Evolutionary conservation across 306 rosid species (phyloP).

Genomic region (Vigna hirtella): DNA sequence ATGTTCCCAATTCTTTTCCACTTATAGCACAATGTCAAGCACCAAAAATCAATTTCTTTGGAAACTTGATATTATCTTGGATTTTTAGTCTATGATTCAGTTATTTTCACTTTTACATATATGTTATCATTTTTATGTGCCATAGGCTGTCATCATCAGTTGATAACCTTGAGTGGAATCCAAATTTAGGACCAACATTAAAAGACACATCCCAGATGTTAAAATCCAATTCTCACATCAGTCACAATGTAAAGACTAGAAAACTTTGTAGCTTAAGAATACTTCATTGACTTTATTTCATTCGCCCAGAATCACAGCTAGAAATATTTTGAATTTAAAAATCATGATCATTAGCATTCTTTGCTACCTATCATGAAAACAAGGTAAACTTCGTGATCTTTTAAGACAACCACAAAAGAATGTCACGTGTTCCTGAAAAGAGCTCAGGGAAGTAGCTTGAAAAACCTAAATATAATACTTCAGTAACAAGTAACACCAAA

Average conservation of each 20-base stretch:
- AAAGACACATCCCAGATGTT: no score
- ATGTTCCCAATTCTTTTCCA: no score
- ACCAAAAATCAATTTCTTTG: no score
- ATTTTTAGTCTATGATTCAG: not conserved
- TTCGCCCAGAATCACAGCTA: not conserved
- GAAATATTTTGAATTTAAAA: not conserved
- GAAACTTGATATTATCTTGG: not conserved
- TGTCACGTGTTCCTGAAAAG: not conserved
- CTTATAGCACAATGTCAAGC: no score
- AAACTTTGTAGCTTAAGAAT: slow-evolving; percentile 12
- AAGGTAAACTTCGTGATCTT: slow-evolving; percentile 12
- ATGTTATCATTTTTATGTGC: no score
- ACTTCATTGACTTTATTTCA: slow-evolving; percentile 10
- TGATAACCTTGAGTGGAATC: not conserved
- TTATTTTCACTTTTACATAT: not conserved
- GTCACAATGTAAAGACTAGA: not conserved
- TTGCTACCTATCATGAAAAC: not conserved
- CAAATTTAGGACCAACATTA: not conserved
- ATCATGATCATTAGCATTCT: not conserved
- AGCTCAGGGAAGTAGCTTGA: not conserved
- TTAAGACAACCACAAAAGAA: slow-evolving; percentile 30
- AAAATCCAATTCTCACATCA: not conserved
- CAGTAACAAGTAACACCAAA: not conserved
- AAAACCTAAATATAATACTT: not conserved
- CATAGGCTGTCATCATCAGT: no score